Percentiles rank a stretch among this genome's conserved stretches.
These are phyloP conservation scores for Penicillium odoratum DNA, from an alignment of 495 filamentous ascomycete species.

Conservation along the genomic window DNA sequence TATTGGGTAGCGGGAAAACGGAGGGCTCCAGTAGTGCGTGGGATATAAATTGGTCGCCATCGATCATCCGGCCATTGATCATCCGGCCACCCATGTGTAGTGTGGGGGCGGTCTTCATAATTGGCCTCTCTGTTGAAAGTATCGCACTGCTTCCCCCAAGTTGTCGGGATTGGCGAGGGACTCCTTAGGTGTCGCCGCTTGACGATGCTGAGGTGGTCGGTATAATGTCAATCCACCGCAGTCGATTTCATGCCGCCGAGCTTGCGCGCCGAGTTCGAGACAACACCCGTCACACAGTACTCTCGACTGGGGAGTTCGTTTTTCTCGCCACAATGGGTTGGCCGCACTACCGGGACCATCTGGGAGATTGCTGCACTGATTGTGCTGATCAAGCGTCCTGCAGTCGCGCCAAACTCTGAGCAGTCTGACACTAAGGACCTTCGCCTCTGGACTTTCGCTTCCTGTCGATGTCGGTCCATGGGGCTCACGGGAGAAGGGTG, in stretches of 20 bases:
- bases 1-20: not conserved
- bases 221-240: not conserved
- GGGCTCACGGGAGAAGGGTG: not conserved
- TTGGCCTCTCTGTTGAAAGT: not conserved
- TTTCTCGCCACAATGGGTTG: not conserved
- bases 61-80: not conserved
- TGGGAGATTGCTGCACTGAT: too few relatives aligned
- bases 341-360: too few relatives aligned
- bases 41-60: not conserved
- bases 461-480: not conserved
- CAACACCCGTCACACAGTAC: conserved; percentile 3
- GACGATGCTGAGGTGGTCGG: not conserved
- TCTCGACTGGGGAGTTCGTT: not conserved
- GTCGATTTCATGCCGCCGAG: not conserved
- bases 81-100: not conserved
- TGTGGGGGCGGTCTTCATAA: not conserved
- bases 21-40: not conserved
- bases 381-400: too few relatives aligned
- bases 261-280: not conserved
- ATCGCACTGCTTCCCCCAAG: not conserved
- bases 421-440: conserved; percentile 2
- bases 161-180: conserved; percentile 1
- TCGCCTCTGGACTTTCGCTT: not conserved
- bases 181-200: not conserved
- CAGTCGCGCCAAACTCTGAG: not conserved